These are phyloP conservation scores for Coprinopsis cinerea DNA, from an alignment of 768 basidiomycete genomes.

Conservation along the genomic window DNA sequence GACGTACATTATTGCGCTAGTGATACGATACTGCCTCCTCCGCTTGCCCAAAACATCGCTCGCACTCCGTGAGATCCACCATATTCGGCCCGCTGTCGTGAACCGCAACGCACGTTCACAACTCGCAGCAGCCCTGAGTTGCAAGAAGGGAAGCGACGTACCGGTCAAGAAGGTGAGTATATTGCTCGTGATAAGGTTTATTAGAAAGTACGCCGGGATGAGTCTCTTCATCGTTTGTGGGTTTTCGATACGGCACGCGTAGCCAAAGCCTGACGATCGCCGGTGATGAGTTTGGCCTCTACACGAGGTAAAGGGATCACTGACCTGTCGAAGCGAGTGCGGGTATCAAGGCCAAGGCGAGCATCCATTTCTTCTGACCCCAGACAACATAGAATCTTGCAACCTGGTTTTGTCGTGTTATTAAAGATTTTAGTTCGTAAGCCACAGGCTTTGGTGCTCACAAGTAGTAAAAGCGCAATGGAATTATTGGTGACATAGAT, in stretches of 20 bases:
- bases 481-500: slow-evolving; percentile 8
- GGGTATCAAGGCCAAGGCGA: not conserved
- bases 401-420: not conserved
- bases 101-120: no score
- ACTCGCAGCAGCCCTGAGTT: no score
- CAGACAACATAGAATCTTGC: slow-evolving; percentile 16
- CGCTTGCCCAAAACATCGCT: not conserved
- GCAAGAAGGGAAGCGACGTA: not conserved
- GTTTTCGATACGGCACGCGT: not conserved
- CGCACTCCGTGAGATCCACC: slow-evolving; percentile 6
- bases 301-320: not conserved
- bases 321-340: slow-evolving; percentile 1
- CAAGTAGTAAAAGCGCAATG: slow-evolving; percentile 9
- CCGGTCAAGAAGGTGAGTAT: slow-evolving; percentile 3
- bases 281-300: not conserved
- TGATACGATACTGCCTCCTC: slow-evolving; percentile 3
- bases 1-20: slow-evolving; percentile 9
- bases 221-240: not conserved
- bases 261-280: slow-evolving; percentile 1
- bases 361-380: slow-evolving; percentile 13
- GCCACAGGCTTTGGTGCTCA: not conserved
- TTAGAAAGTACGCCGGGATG: not conserved
- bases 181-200: slow-evolving; percentile 1
- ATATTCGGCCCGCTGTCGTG: slow-evolving; percentile 6
- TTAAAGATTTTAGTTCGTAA: not conserved